Evolutionary conservation across 371 early-diverging fungal genomes (phyloP), one percentile per base, ranked within the genome.

Genomic region (Apophysomyces ossiformis): DNA sequence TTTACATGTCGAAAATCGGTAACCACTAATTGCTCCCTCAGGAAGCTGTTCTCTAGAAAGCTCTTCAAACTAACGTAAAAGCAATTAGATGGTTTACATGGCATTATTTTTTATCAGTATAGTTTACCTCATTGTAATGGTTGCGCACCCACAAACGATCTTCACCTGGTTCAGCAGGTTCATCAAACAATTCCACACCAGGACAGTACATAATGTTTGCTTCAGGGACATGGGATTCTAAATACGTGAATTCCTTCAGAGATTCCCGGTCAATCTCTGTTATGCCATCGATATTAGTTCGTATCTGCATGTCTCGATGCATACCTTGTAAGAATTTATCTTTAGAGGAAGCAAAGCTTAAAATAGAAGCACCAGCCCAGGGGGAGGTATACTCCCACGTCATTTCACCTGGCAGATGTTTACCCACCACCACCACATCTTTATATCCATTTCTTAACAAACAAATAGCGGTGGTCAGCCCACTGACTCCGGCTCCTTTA

Each of bases 401-500:
- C 0, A 69, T 65, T 54, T 87, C 85, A 12, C 84, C 85, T 32
- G 89, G 88, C 58, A 87, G 74, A 64, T 87, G 82, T 43, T 85
- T 83, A 7, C 86, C 81, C n/a, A 87, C 75, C 13, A 91, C 76
- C 6, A 75, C 81, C 1, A 89, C 87, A 69, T 86, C 74, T 37
- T 74, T 78, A 65, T 82, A 81, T 7, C 85, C 82, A 41, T 76
- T 70, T 69, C 77, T 69, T 58, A 86, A 81, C 39, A 90, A 69
- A 36, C 77, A 39, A 9, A 89, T 64, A 7, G 89, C 93, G 1
- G 87, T 85, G 12, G 92, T 91, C 54, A 95, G 72, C 4, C 95
- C 94, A 57, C 80, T 78, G 1, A 93, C 95, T 67, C 95, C 95
- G 15, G 90, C 91, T 16, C 94, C 94, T 81, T 37, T 56, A n/a